Conservation (phyloP, 2,329 filamentous ascomycete species). For the Botrytis cinerea region DNA sequence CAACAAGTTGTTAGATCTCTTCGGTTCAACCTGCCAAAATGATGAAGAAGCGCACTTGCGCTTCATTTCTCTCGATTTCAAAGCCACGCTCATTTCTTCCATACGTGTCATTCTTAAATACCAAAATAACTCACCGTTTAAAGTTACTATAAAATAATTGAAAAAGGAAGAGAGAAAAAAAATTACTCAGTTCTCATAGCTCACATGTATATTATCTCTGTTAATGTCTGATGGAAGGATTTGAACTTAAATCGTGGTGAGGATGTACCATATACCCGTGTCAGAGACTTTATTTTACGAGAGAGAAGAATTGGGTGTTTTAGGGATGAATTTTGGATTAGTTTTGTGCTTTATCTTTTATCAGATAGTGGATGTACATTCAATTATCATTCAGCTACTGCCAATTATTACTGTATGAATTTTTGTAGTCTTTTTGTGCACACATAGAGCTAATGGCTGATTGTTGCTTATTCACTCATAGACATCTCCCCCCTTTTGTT, state of each 20-base stretch:
- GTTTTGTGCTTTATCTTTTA: neutral
- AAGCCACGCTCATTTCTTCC: neutral
- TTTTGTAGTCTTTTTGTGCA: fast-evolving
- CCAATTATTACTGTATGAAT: too few relatives aligned
- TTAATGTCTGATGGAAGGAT: neutral
- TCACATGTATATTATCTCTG: neutral
- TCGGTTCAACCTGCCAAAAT: neutral
- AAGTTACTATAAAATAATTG: fast-evolving
- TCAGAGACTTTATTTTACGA: neutral
- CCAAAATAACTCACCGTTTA: fast-evolving
- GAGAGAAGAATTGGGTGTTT: neutral
- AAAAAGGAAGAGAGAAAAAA: neutral
- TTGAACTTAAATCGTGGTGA: neutral
- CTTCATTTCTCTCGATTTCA: neutral
- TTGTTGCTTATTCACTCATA: neutral
- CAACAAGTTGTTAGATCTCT: neutral
- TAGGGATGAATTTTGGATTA: too few relatives aligned
- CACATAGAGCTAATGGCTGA: fast-evolving
- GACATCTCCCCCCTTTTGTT: neutral
- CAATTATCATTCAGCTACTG: fast-evolving
- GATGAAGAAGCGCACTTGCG: neutral
- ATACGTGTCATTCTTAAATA: too few relatives aligned
- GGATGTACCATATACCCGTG: neutral
- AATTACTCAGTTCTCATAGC: neutral
- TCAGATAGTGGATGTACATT: neutral